phyloP scores from a whole-genome alignment of 352 stramenopile genomes.

The Pythium brassicae region DNA sequence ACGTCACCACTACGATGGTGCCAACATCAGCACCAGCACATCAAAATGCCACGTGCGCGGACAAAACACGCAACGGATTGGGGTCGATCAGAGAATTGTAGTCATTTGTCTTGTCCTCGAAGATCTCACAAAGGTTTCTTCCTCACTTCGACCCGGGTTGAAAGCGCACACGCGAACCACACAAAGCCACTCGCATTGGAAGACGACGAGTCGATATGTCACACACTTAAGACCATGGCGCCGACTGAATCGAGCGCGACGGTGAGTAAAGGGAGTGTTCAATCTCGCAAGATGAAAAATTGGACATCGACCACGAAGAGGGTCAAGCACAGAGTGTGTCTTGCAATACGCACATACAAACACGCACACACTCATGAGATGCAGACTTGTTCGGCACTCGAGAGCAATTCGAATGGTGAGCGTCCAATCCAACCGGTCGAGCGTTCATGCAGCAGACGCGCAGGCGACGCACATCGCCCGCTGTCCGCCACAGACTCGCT shows the following conservation, averaged over 20 bases:
- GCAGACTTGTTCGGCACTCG: constrained; percentile 30
- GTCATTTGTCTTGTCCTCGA: constrained; percentile 75
- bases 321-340: constrained; percentile 87
- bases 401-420: constrained; percentile 19
- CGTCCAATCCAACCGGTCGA: constrained; percentile 15
- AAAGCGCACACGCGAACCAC: constrained; percentile 1
- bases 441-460: constrained; percentile 26
- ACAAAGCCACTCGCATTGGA: constrained; percentile 7
- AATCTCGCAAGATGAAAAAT: constrained; percentile 82
- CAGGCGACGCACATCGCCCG: constrained; percentile 26
- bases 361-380: constrained; percentile 13
- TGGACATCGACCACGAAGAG: constrained; percentile 70
- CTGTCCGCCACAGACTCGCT: constrained; percentile 31
- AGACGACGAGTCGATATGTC: constrained; percentile 21
- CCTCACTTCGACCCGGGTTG: constrained; percentile 56
- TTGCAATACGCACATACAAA: constrained; percentile 31
- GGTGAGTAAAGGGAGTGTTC: constrained; percentile 71
- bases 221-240: constrained; percentile 77
- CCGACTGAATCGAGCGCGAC: constrained; percentile 44
- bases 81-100: constrained; percentile 90
- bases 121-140: constrained; percentile 69
- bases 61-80: not conserved
- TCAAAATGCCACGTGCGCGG: too few relatives aligned
- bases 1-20: too few relatives aligned
- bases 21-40: too few relatives aligned